Evolutionary conservation across 1,284 basidiomycete genomes (phyloP), one percentile per base, ranked within the genome.

Genomic region (Ganoderma multipileum): DNA sequence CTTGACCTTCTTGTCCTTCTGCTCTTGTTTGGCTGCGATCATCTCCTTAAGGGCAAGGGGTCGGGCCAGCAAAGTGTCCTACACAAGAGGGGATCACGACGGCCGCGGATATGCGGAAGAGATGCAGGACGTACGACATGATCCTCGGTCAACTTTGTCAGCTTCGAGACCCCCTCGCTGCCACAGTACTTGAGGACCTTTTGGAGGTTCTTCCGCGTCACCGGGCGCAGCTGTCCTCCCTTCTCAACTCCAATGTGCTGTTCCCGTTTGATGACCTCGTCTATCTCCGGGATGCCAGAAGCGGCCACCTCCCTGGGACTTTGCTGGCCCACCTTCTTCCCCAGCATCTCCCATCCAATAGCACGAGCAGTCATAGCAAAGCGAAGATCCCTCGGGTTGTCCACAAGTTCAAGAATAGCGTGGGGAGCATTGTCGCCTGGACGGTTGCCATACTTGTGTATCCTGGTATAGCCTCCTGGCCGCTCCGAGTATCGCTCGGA

Each of bases 401-500:
- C 98, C 39, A 99, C 97, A 7, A 99, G 85, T 80, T 98, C 95
- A 55, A 99, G 82, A 68, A 99, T 89, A 3, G 97, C 97, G 72
- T 92, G 87, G 1, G 96, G 95, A 38, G 98, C 98, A 78, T 98
- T 95, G 84, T 99, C 98, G 30, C 97, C 96, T 67, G 84, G 86
- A 23, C 97, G 89, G 79, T 93, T 89, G 50, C 97, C 98, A 73
- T 91, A 94, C 78, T 93, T 95, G 79, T 96, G 92, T 72, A 99
- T 92, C 33, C 98, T 91, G 8, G 98, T 99, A 84, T 99, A 99
- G 8, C 98, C 98, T 12, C 98, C 98, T 5, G 92, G 91, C 6
- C 98, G 89, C 26, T 86, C 78, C 1, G 89, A 86, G 81, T 99
- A 99, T 57, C 98, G 92, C 72, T 89, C 79, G 0, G 95, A 90